A percentile compares a stretch with the other conserved stretches of the same genome.
These are phyloP conservation scores for Lathyrus sativus DNA, from an alignment of 306 rosid genomes.

Conservation along the genomic window DNA sequence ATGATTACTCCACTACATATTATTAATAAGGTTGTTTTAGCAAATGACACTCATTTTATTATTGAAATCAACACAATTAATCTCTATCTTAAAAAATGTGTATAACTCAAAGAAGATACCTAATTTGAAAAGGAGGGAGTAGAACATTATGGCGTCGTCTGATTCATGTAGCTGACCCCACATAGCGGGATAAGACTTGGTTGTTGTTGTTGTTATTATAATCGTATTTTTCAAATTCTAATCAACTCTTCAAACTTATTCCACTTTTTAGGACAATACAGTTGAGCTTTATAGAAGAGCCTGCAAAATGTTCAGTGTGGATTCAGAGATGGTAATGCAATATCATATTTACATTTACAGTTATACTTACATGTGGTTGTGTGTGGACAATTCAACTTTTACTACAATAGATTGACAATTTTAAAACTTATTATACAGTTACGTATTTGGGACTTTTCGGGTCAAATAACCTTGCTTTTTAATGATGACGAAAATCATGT, in stretches of 20 bases:
- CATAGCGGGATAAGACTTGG: too few species aligned
- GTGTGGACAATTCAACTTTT: constrained; percentile 19
- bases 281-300: constrained; percentile 82
- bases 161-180: too few species aligned
- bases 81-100: too few species aligned
- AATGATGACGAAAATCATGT: constrained; percentile 50
- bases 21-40: too few species aligned
- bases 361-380: neutral
- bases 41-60: too few species aligned
- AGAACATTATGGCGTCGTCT: too few species aligned
- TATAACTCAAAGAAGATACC: too few species aligned
- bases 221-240: constrained; percentile 27
- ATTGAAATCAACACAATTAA: too few species aligned
- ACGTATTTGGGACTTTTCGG: constrained; percentile 92
- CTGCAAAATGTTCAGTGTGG: constrained; percentile 82
- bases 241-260: constrained; percentile 28
- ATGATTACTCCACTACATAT: too few species aligned
- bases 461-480: constrained; percentile 63
- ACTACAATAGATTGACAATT: constrained; percentile 34
- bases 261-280: constrained; percentile 68
- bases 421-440: constrained; percentile 60
- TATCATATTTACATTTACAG: constrained; percentile 26
- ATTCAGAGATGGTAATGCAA: constrained; percentile 79
- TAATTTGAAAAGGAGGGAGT: too few species aligned
- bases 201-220: neutral